Conservation (phyloP, 176 grass and related monocot genomes). For the Aegilops bicornis region DNA sequence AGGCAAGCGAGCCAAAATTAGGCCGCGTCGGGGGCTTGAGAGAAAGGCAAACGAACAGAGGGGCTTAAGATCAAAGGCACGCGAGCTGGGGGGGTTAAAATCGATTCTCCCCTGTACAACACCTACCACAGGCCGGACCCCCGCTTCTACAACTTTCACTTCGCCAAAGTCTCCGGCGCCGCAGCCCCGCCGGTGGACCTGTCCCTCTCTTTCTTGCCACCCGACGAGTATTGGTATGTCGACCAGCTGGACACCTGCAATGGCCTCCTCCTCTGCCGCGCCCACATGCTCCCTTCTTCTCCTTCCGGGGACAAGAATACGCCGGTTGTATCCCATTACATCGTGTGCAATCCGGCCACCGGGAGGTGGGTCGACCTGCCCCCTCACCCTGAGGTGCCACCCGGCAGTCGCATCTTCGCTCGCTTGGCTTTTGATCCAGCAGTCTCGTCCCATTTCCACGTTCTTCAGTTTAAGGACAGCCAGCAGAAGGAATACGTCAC, state of each 20-base stretch:
- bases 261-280: neutral
- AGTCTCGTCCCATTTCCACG: neutral
- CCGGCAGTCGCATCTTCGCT: neutral
- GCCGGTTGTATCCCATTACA: neutral
- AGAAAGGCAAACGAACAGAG: no score
- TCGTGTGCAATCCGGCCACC: neutral
- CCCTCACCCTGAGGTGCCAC: neutral
- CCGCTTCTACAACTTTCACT: neutral
- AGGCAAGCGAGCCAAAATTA: no score
- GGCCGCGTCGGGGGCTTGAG: no score
- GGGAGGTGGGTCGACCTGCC: neutral
- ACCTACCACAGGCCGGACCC: neutral
- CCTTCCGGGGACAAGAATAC: neutral
- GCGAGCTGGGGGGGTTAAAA: no score
- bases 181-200: neutral
- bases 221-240: neutral
- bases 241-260: neutral
- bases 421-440: neutral
- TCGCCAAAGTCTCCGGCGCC: neutral
- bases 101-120: neutral
- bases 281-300: neutral
- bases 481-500: neutral
- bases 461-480: neutral
- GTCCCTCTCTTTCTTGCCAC: neutral
- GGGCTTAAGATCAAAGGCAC: no score